Evolutionary conservation across 1,284 basidiomycete species (phyloP).

Genomic region (Bjerkandera adusta): DNA sequence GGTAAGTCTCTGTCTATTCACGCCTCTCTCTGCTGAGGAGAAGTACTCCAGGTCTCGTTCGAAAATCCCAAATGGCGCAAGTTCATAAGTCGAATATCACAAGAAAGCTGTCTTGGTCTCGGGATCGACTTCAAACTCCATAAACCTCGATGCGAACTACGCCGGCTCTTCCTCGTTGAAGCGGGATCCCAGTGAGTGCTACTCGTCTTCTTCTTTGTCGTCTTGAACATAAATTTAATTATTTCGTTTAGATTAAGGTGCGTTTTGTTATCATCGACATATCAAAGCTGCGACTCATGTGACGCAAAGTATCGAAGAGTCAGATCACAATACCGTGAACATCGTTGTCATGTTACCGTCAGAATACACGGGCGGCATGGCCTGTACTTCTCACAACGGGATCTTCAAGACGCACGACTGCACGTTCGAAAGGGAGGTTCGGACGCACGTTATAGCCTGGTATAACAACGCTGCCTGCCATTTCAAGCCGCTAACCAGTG

Average conservation of each 20-base stretch:
- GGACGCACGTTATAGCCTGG: conserved; percentile 41
- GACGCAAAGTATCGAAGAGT: conserved; percentile 35
- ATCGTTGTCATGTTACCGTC: conserved; percentile 44
- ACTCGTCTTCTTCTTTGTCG: not conserved
- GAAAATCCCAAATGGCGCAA: conserved; percentile 1
- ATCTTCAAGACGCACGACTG: conserved; percentile 32
- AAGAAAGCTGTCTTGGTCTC: conserved; percentile 24
- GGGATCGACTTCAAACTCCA: conserved; percentile 4
- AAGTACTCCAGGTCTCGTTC: conserved; percentile 9
- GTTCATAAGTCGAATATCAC: conserved; percentile 1
- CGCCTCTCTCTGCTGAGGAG: not conserved
- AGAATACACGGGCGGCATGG: conserved; percentile 38
- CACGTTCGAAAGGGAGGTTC: conserved; percentile 24
- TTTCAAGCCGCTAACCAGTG: conserved; percentile 42
- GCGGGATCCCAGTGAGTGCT: conserved; percentile 40
- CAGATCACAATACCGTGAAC: conserved; percentile 42
- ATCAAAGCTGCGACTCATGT: not conserved
- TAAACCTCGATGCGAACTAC: conserved; percentile 34
- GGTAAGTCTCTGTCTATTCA: not conserved
- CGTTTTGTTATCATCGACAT: conserved; percentile 5
- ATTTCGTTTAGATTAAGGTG: conserved; percentile 33
- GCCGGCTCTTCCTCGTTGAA: conserved; percentile 42
- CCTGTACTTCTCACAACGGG: conserved; percentile 36
- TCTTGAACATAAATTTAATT: conserved; percentile 6
- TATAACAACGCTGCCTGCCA: conserved; percentile 48